phyloP scores from a whole-genome alignment of 345 rosid genomes.

The Viola odorata region DNA sequence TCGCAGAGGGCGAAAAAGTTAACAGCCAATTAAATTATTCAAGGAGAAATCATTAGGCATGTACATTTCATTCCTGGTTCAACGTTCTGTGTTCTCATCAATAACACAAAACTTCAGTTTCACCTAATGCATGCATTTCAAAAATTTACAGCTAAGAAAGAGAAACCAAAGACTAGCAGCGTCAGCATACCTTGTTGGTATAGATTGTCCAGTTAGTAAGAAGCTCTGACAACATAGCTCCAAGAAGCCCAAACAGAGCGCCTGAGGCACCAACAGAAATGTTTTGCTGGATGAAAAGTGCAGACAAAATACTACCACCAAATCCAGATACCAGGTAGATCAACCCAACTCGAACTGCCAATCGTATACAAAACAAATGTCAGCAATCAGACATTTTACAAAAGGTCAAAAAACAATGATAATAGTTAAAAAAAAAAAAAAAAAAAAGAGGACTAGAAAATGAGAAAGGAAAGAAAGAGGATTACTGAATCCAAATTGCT shows the following conservation, averaged over 20 bases:
- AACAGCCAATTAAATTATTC: too few relatives aligned
- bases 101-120: not conserved
- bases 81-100: too few relatives aligned
- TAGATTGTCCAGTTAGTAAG: constrained; percentile 86
- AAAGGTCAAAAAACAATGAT: not conserved
- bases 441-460: not conserved
- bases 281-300: constrained; percentile 55
- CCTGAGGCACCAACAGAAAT: constrained; percentile 99
- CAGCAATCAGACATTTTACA: not conserved
- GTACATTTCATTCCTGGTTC: too few relatives aligned
- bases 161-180: not conserved
- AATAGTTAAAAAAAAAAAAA: not conserved
- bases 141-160: not conserved
- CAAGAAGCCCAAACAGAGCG: constrained; percentile 97
- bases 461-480: constrained; percentile 2
- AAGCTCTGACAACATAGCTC: constrained; percentile 90
- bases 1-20: too few relatives aligned
- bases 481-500: constrained; percentile 89
- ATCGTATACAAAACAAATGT: not conserved
- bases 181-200: constrained; percentile 54
- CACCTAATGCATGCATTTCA: not conserved
- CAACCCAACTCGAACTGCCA: constrained; percentile 69
- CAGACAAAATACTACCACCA: constrained; percentile 75
- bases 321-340: constrained; percentile 78
- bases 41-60: too few relatives aligned